Conservation (phyloP, 2,329 filamentous ascomycete species). For the Mollisia scopiformis region DNA sequence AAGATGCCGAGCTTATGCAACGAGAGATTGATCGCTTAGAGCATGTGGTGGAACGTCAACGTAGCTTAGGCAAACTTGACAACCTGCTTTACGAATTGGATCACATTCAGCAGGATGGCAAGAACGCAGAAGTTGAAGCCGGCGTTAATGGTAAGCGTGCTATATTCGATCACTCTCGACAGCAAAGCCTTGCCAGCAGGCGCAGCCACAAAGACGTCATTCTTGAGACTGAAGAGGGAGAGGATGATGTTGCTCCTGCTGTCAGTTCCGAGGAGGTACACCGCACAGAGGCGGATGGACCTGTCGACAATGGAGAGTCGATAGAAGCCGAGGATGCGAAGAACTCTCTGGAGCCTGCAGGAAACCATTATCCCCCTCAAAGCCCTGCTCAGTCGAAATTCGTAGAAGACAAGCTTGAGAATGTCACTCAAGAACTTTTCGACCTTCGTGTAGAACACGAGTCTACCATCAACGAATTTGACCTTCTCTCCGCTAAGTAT, state of each 20-base stretch:
- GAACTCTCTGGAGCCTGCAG: slow-evolving; percentile 34
- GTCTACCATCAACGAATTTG: slow-evolving; percentile 77
- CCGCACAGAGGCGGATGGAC: slow-evolving; percentile 35
- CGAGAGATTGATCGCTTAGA: slow-evolving; percentile 93
- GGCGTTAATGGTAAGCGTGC: slow-evolving; percentile 47
- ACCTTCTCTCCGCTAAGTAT: slow-evolving; percentile 84
- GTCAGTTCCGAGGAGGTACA: slow-evolving; percentile 18
- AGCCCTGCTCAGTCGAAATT: slow-evolving; percentile 83
- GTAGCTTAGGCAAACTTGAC: slow-evolving; percentile 92
- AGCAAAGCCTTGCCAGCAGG: slow-evolving; percentile 54
- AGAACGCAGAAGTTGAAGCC: slow-evolving; percentile 42
- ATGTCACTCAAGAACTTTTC: slow-evolving; percentile 87
- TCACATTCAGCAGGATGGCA: slow-evolving; percentile 66
- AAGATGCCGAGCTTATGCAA: slow-evolving; percentile 96
- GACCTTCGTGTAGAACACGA: slow-evolving; percentile 92
- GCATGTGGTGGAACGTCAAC: slow-evolving; percentile 92
- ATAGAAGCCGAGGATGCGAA: slow-evolving; percentile 41
- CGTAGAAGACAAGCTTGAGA: slow-evolving; percentile 90
- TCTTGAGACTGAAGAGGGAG: slow-evolving; percentile 47
- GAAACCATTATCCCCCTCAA: slow-evolving; percentile 44
- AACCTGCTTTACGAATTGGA: slow-evolving; percentile 91
- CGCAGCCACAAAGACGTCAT: slow-evolving; percentile 59
- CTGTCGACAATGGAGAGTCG: slow-evolving; percentile 36
- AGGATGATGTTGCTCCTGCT: slow-evolving; percentile 22
- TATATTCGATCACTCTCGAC: slow-evolving; percentile 55